Conservation (phyloP, 306 rosid genomes). For the Arachis stenosperma region DNA sequence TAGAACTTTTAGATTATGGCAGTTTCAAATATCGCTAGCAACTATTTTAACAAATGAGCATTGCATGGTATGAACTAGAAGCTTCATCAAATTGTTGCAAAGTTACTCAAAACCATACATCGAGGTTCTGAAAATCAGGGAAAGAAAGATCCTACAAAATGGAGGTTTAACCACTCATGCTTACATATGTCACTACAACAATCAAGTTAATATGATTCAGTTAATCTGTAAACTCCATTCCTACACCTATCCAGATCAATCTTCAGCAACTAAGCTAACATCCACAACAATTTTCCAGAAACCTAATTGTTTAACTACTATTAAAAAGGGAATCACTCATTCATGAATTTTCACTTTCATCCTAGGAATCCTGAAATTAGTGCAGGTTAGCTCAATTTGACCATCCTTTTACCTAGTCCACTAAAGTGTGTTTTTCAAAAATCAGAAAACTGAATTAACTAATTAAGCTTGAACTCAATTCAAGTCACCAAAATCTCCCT, state of each 20-base stretch:
- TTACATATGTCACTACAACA: too few species aligned
- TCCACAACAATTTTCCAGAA: conserved; percentile 21
- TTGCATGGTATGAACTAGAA: too few species aligned
- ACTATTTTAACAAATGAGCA: not conserved
- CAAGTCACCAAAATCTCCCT: too few species aligned
- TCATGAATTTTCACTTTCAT: not conserved
- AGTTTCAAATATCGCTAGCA: conserved; percentile 19
- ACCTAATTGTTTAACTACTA: conserved; percentile 13
- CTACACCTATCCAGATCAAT: not conserved
- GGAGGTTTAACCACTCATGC: too few species aligned
- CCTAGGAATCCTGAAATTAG: not conserved
- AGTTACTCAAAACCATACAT: too few species aligned
- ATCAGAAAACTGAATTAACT: too few species aligned
- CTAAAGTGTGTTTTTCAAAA: too few species aligned
- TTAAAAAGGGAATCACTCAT: conserved; percentile 5
- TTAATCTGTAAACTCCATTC: conserved; percentile 12
- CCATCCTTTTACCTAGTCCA: conserved; percentile 12
- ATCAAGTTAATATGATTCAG: not conserved
- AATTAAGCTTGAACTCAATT: too few species aligned
- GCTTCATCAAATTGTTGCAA: too few species aligned
- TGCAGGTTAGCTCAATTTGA: not conserved
- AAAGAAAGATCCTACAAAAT: too few species aligned
- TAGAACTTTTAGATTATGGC: not conserved
- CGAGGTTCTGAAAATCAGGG: too few species aligned
- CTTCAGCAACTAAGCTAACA: not conserved